These are phyloP conservation scores for Rhododendron ovatum DNA, from an alignment of 148 eudicot species.

Conservation along the genomic window DNA sequence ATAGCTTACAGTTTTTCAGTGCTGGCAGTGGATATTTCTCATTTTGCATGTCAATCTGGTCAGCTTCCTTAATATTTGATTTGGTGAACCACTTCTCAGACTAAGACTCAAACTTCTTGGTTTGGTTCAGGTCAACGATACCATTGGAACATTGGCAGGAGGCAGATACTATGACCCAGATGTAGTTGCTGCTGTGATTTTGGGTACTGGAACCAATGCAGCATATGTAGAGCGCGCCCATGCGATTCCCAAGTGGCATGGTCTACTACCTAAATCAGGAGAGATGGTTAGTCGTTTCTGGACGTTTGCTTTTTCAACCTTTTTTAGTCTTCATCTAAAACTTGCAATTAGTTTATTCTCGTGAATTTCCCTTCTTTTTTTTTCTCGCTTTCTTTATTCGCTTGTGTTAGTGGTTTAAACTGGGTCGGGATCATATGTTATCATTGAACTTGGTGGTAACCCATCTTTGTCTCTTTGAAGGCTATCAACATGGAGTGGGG, in stretches of 20 bases:
- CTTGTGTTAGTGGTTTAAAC: background rate
- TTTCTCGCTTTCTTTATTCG: background rate
- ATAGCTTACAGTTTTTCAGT: background rate
- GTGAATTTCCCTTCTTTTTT: background rate
- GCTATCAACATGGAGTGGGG: slow-evolving; percentile 98
- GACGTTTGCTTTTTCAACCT: background rate
- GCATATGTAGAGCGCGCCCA: slow-evolving; percentile 90
- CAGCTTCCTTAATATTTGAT: background rate
- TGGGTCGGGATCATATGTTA: background rate
- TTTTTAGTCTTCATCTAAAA: background rate
- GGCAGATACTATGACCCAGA: slow-evolving; percentile 57
- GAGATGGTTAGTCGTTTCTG: slow-evolving; percentile 59
- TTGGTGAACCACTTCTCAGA: background rate
- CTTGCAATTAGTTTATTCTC: background rate
- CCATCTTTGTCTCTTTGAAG: slow-evolving; percentile 28
- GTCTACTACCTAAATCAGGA: slow-evolving; percentile 68
- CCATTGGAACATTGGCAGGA: slow-evolving; percentile 94
- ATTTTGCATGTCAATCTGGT: background rate
- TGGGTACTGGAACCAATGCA: slow-evolving; percentile 99
- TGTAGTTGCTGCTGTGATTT: slow-evolving; percentile 86
- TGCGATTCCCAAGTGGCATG: slow-evolving; percentile 96
- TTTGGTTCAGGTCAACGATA: slow-evolving; percentile 75
- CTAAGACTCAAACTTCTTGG: slow-evolving; percentile 5
- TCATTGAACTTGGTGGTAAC: background rate
- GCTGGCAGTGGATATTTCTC: background rate